A percentile compares a stretch with the other conserved stretches of the same genome.
phyloP scores from a whole-genome alignment of 805 yeast species.

The Candida tallmaniae region DNA sequence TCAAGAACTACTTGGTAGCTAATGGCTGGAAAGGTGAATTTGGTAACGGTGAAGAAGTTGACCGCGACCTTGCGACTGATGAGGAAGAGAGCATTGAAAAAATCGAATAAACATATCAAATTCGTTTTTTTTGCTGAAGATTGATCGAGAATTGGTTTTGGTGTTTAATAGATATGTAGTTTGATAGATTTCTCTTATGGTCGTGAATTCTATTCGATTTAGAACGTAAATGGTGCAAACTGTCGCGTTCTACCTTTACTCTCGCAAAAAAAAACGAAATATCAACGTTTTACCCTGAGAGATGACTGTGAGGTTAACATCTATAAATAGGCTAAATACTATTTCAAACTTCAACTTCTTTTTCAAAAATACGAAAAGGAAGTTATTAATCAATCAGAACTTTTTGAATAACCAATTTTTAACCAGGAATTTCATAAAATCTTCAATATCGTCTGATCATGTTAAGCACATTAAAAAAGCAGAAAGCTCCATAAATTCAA shows the following conservation, averaged over 20 bases:
- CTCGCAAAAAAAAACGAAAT: no score
- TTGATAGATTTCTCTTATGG: no score
- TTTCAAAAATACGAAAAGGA: conserved; percentile 31
- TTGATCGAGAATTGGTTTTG: no score
- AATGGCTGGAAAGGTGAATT: conserved; percentile 57
- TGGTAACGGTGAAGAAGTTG: conserved; percentile 27
- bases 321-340: conserved; percentile 17
- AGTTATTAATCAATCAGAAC: conserved; percentile 25
- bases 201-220: no score
- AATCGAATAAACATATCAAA: no score
- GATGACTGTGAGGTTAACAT: neutral
- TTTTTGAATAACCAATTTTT: conserved; percentile 31
- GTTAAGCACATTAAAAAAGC: no score
- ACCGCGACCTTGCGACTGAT: conserved; percentile 14
- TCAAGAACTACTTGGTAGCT: conserved; percentile 52
- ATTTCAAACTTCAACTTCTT: conserved; percentile 31
- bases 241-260: no score
- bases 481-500: neutral
- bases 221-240: no score
- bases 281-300: no score
- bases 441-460: conserved; percentile 2
- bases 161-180: no score
- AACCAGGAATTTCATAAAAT: conserved; percentile 6
- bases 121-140: no score
- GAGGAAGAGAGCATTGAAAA: conserved; percentile 5